Evolutionary conservation across 495 filamentous ascomycete species (phyloP), one percentile per base, ranked within the genome.

Genomic region (Aeminium ludgeri): DNA sequence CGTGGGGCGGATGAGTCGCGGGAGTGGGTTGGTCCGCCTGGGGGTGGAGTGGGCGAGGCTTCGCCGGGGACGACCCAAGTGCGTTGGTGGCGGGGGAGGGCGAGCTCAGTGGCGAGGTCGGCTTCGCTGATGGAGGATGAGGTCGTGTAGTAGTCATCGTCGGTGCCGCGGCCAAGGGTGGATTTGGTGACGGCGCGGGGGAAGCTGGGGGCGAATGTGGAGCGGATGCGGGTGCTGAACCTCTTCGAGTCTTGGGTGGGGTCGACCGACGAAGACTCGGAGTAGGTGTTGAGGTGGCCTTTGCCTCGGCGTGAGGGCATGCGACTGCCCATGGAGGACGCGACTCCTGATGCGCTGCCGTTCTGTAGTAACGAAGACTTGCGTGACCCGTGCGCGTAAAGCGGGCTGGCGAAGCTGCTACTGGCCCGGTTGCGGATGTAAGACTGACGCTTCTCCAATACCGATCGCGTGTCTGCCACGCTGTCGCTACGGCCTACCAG

Each of bases 371-470:
- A 12, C 8, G 29, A 35, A 1, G 38, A 38, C 1, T 25, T 10
- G 1, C 42, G 33, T 2, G 48, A 44, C 2, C 39, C 44, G 23
- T 51, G 44, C 12, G 48, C 28, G 19, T 47, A 47, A 2, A 51
- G 40, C 28, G 48, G 44, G 23, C 43, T 51, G 13, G 40, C 34
- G 4, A 51, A 10, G 28, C 44, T 47, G 12, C 39, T 46, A 20
- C 40, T 51, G 10, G 54, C 54, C 16, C 57, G 44, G 38, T 60
- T 55, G 27, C 50, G 41, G 15, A 60, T 56, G 42, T 49, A 58
- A 20, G 51, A 55, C 31, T 46, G 47, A 4, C 57, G 46, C 31
- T 53, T 55, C 19, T 60, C 55, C n/a, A 49, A 30, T 19, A 60
- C 36, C 3, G 55, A 43, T 10, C 54, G 35, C 10, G 40, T 40